Base-by-base conservation (phyloP, 2,329 filamentous ascomycete genomes). In the Clarireedia paspali region DNA sequence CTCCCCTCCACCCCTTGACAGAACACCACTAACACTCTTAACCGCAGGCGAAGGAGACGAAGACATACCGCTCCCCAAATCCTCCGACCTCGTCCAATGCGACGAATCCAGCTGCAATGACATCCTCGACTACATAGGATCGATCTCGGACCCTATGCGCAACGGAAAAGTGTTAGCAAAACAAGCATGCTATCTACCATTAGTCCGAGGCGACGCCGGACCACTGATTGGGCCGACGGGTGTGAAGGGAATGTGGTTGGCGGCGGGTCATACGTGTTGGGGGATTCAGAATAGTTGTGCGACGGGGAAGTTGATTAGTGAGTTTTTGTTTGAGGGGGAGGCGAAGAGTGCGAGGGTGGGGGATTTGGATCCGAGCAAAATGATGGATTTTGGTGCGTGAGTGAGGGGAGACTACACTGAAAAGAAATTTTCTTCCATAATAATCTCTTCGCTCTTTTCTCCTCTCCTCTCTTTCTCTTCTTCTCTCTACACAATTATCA, bases 191-290 rank as follows among this genome's bases (percentile, higher is more conserved):
- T 99, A 99, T 72, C 75, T 99, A 50, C 94, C 94, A 0, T 73
- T 69, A 54, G 70, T 72, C 2, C 73, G 71, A 23, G 71, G 66
- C 10, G 71, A 70, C 52, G 82, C 84, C n/a, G 75, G 78, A 46
- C 92, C 94, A 5, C 71, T 97, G 50, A 80, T 97, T 24, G 94
- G 94, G 0, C 75, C 78, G 53, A 91, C 91, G 6, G 79, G 80
- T 2, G 82, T 86, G 0, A 80, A 83, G 6, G 91, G 91, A 0
- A 66, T 97, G 45, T 85, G 87, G 70, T 76, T 97, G 58, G 94
- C 94, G 0, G 81, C 89, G 0, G 94, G 94, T 0, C 94, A 99
- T 75, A 96, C 91, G 1, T 97, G 92, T 73, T 99, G 94, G 94
- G 94, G 94, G 0, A 96, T 99, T 23, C 92, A 97, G 74, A 97